phyloP scores from a whole-genome alignment of 305 asterid genomes.

The Andrographis paniculata region DNA sequence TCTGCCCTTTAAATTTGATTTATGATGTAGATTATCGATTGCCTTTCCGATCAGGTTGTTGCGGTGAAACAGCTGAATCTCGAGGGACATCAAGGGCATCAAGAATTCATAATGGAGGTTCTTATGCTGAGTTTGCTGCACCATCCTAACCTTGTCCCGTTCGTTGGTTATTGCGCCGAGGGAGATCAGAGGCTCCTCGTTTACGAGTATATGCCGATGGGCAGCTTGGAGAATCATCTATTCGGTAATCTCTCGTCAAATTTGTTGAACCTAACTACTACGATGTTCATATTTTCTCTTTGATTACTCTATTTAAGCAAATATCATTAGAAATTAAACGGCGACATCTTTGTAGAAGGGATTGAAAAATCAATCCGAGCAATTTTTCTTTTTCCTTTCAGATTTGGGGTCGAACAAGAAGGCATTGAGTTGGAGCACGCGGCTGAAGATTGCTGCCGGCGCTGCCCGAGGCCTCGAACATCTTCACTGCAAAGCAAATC shows the following conservation, averaged over 20 bases:
- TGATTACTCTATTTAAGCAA: too few relatives aligned
- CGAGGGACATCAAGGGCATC: slow-evolving; percentile 1
- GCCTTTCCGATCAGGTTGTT: neutral
- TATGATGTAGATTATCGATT: neutral
- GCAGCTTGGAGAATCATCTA: slow-evolving; percentile 1
- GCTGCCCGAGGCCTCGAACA: neutral
- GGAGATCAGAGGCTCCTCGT: neutral
- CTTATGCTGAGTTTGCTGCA: slow-evolving; percentile 5
- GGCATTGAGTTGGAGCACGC: neutral
- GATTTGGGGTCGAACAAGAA: neutral
- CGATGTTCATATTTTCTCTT: too few relatives aligned
- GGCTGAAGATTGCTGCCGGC: neutral
- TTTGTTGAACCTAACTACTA: too few relatives aligned
- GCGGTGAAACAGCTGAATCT: slow-evolving; percentile 1
- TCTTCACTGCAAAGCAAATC: slow-evolving; percentile 1
- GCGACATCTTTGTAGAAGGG: too few relatives aligned
- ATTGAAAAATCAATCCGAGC: too few relatives aligned
- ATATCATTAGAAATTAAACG: too few relatives aligned
- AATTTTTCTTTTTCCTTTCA: neutral
- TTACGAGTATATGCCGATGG: slow-evolving; percentile 1
- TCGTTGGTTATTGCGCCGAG: neutral
- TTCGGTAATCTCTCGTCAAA: neutral
- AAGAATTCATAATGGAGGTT: slow-evolving; percentile 1
- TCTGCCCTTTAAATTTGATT: neutral
- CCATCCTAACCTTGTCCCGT: slow-evolving; percentile 1